Evolutionary conservation across 768 basidiomycete species (phyloP), one percentile per base, ranked within the genome.

Genomic region (Boletellus sp.): DNA sequence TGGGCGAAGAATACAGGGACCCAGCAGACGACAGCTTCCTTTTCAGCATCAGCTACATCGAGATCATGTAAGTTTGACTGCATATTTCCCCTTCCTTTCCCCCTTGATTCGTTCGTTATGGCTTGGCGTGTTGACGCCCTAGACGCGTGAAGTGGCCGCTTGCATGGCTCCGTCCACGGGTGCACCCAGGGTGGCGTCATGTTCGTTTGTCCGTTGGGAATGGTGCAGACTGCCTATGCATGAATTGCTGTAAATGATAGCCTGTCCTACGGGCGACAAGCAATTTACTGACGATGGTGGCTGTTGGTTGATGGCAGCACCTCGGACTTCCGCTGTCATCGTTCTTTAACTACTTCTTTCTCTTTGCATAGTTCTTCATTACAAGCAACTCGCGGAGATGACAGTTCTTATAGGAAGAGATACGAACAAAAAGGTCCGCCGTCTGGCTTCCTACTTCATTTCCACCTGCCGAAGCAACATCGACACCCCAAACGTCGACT

Each of bases 401-500:
- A 28, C 26, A 10, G 6, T 7, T 28, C 26, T 28, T 28, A 10
- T 10, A 28, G 26, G 4, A 28, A 28, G 26, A 8, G n/a, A n/a
- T n/a, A 10, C 8, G 26, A 7, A 28, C 2, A 28, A 28, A 28
- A 10, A 28, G 26, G 26, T 2, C 26, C 26, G 8, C 3, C 22
- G 11, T 39, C 15, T 28, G 7, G 13, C n/a, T 2, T 11, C 40
- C 51, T 45, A 54, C 6, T 37, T 50, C 63, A 64, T 76, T 40
- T 73, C 72, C 53, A 73, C 60, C 45, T 66, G 70, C 47, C 61
- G 68, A 54, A 70, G 64, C 41, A 78, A 51, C 69, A 76, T 73
- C 1, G 75, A 74, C 20, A 78, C 64, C 12, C 72, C 74, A 61
- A 78, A 74, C 51, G 62, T 64, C 37, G 64, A 52, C 16, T 57